Percentiles rank a stretch among this genome's conserved stretches.
Evolutionary conservation across 495 filamentous ascomycete species (phyloP).

Genomic region (Penicillium cinerascens): DNA sequence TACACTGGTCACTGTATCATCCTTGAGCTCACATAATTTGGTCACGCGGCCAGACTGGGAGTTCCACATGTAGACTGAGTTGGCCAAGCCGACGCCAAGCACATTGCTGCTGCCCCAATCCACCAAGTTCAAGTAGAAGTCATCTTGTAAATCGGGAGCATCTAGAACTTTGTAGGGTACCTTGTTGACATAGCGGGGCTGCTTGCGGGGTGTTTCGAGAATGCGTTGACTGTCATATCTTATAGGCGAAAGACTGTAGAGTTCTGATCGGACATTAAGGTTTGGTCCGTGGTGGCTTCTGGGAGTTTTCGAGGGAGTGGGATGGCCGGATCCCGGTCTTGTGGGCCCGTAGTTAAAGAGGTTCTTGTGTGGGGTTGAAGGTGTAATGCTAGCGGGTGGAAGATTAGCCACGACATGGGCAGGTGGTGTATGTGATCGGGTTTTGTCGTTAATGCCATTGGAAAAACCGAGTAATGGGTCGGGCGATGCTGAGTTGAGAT

Average conservation of each 20-base stretch:
- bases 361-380: conserved; percentile 95
- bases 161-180: conserved; percentile 97
- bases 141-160: conserved; percentile 91
- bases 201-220: conserved; percentile 82
- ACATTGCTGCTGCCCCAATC: conserved; percentile 98
- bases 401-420: conserved; percentile 57
- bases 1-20: conserved; percentile 93
- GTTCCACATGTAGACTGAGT: conserved; percentile 99
- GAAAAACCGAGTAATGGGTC: conserved; percentile 58
- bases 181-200: conserved; percentile 85
- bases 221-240: conserved; percentile 86
- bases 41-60: conserved; percentile 80
- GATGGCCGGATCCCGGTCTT: conserved; percentile 66
- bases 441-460: conserved; percentile 61
- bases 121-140: conserved; percentile 95
- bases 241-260: conserved; percentile 91
- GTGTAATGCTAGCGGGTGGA: conserved; percentile 70
- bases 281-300: conserved; percentile 81
- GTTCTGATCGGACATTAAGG: conserved; percentile 79
- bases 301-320: conserved; percentile 84
- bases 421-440: conserved; percentile 78
- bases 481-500: conserved; percentile 61
- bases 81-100: conserved; percentile 85
- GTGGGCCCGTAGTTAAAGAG: conserved; percentile 90
- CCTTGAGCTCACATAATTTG: conserved; percentile 86